Evolutionary conservation across 306 rosid species (phyloP).

Genomic region (Astragalus glycyphyllos): DNA sequence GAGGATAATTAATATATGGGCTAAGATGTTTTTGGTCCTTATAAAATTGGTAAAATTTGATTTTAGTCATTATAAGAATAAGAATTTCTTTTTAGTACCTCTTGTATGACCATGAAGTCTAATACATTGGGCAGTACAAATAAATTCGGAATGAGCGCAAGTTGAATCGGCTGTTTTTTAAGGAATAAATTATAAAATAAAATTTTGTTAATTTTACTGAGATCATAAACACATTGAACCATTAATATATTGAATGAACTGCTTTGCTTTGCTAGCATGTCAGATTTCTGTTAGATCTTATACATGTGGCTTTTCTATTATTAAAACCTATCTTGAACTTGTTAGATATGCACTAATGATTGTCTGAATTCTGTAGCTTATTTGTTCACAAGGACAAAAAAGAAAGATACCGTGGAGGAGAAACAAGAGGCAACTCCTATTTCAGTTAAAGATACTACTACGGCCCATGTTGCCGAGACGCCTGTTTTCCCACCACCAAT

Average conservation of each 20-base stretch:
- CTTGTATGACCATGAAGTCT: no score
- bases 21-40: no score
- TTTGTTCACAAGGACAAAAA: conserved; percentile 69
- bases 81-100: no score
- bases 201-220: no score
- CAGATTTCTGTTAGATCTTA: neutral
- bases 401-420: conserved; percentile 60
- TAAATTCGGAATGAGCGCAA: no score
- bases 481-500: conserved; percentile 45
- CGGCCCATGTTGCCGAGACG: conserved; percentile 48
- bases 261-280: conserved; percentile 22
- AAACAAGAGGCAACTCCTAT: conserved; percentile 47
- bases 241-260: neutral
- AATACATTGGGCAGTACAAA: no score
- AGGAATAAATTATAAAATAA: no score
- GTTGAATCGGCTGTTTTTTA: no score
- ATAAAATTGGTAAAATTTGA: no score
- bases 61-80: no score
- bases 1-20: no score
- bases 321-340: conserved; percentile 26
- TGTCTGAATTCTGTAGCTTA: conserved; percentile 66
- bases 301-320: conserved; percentile 7
- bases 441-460: conserved; percentile 51
- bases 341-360: conserved; percentile 45
- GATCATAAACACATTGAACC: no score